These are phyloP conservation scores for Cytospora paraplurivora DNA, from an alignment of 2,329 filamentous ascomycete genomes.

Conservation along the genomic window DNA sequence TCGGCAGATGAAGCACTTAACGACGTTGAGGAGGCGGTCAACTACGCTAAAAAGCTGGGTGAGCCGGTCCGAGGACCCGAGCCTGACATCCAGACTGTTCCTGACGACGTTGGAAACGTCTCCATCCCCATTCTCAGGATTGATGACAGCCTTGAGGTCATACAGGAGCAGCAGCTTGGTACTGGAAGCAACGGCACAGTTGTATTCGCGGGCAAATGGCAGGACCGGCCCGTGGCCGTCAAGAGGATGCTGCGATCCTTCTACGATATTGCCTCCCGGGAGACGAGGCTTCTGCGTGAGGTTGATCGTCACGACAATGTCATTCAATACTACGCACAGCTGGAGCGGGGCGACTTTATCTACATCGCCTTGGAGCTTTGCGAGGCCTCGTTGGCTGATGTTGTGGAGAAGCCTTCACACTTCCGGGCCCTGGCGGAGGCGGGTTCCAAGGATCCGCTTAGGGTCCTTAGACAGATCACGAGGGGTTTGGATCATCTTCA, in stretches of 20 bases:
- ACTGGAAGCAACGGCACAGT: constrained; percentile 96
- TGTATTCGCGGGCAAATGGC: constrained; percentile 92
- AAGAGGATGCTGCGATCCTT: constrained; percentile 97
- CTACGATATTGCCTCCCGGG: constrained; percentile 91
- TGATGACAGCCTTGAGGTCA: constrained; percentile 65
- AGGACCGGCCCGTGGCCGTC: constrained; percentile 88
- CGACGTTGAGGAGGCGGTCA: constrained; percentile 64
- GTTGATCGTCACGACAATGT: constrained; percentile 97
- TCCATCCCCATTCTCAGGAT: constrained; percentile 62
- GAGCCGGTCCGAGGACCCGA: constrained; percentile 54
- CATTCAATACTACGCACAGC: constrained; percentile 93
- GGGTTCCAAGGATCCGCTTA: constrained; percentile 74
- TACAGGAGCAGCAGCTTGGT: constrained; percentile 64
- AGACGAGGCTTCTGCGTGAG: constrained; percentile 86
- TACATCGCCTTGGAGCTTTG: constrained; percentile 97
- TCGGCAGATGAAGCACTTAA: constrained; percentile 52
- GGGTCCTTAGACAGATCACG: constrained; percentile 85
- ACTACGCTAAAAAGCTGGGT: constrained; percentile 60
- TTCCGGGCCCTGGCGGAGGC: constrained; percentile 71
- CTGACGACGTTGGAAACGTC: constrained; percentile 61
- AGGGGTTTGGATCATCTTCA: constrained; percentile 88
- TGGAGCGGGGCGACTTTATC: constrained; percentile 84
- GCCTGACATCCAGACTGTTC: constrained; percentile 61
- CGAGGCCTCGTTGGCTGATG: constrained; percentile 88
- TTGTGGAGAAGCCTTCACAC: constrained; percentile 73